Evolutionary conservation across 371 early-diverging fungal species (phyloP).

Genomic region (Actinomortierella ambigua): DNA sequence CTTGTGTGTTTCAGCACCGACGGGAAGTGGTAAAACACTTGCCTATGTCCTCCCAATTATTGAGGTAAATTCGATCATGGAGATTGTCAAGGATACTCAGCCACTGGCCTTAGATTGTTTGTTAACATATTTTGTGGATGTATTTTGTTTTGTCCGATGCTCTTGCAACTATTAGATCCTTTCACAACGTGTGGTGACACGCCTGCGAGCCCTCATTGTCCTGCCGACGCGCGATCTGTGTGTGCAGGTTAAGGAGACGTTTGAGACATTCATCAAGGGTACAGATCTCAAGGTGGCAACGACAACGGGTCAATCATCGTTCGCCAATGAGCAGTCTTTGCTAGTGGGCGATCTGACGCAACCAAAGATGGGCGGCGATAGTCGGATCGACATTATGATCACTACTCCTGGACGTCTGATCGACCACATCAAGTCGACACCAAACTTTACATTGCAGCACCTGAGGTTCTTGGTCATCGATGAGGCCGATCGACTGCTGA

Average conservation of each 20-base stretch:
- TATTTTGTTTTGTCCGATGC: background rate
- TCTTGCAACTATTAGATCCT: slow-evolving; percentile 53
- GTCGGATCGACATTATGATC: slow-evolving; percentile 89
- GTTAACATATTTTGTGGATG: background rate
- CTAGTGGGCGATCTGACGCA: slow-evolving; percentile 61
- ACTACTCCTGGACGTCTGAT: slow-evolving; percentile 96
- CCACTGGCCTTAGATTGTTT: too few species aligned
- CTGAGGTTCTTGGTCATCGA: slow-evolving; percentile 90
- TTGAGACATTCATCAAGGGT: slow-evolving; percentile 76
- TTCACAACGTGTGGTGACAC: slow-evolving; percentile 67
- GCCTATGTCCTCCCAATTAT: slow-evolving; percentile 97
- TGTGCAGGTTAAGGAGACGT: slow-evolving; percentile 82
- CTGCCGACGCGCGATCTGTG: slow-evolving; percentile 93
- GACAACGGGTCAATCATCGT: slow-evolving; percentile 78
- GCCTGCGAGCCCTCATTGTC: slow-evolving; percentile 86
- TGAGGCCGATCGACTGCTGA: slow-evolving; percentile 96
- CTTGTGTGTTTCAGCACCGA: slow-evolving; percentile 93
- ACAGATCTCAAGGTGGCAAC: slow-evolving; percentile 77
- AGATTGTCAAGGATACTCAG: too few species aligned
- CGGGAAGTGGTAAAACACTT: slow-evolving; percentile 97
- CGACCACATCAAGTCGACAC: slow-evolving; percentile 86
- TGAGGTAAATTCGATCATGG: too few species aligned
- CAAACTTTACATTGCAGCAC: slow-evolving; percentile 90
- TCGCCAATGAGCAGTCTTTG: slow-evolving; percentile 74
- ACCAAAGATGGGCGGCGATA: slow-evolving; percentile 61